Percentiles rank a stretch among this genome's conserved stretches.
Conservation (phyloP, 2,329 filamentous ascomycete species). For the Beauveria sp. region DNA sequence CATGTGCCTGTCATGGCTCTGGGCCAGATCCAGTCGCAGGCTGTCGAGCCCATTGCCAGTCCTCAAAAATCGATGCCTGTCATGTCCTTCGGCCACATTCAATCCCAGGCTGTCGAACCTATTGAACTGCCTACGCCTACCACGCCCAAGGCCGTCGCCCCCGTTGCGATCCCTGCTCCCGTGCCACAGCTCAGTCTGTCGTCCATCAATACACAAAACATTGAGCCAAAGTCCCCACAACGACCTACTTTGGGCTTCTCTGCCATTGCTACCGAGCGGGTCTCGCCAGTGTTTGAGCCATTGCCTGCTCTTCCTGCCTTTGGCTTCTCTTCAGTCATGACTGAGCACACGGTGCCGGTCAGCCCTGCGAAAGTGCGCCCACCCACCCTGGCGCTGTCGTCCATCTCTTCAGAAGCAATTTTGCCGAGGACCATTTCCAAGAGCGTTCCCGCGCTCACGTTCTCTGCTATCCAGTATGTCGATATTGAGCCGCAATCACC, state of each 20-base stretch:
- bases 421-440: conserved; percentile 1
- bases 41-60: conserved; percentile 23
- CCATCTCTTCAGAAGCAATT: conserved; percentile 12
- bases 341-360: conserved; percentile 30
- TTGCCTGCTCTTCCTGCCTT: conserved; percentile 19
- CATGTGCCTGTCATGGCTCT: conserved; percentile 20
- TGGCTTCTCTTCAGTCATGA: conserved; percentile 23
- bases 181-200: conserved; percentile 21
- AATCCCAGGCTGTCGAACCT: conserved; percentile 25
- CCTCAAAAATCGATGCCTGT: conserved; percentile 17
- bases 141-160: conserved; percentile 13
- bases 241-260: conserved; percentile 19
- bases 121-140: conserved; percentile 15
- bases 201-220: conserved; percentile 21
- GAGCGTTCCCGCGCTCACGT: conserved; percentile 14
- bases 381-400: conserved; percentile 17
- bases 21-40: conserved; percentile 18
- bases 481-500: conserved; percentile 39
- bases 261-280: neutral
- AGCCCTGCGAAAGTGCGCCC: conserved; percentile 13
- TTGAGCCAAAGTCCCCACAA: conserved; percentile 20
- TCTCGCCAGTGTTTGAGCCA: conserved; percentile 22
- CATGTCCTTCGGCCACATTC: conserved; percentile 20
- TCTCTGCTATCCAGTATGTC: conserved; percentile 32
- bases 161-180: conserved; percentile 13